Evolutionary conservation across 1,284 basidiomycete genomes (phyloP).

Genomic region (Tilletia walkeri): DNA sequence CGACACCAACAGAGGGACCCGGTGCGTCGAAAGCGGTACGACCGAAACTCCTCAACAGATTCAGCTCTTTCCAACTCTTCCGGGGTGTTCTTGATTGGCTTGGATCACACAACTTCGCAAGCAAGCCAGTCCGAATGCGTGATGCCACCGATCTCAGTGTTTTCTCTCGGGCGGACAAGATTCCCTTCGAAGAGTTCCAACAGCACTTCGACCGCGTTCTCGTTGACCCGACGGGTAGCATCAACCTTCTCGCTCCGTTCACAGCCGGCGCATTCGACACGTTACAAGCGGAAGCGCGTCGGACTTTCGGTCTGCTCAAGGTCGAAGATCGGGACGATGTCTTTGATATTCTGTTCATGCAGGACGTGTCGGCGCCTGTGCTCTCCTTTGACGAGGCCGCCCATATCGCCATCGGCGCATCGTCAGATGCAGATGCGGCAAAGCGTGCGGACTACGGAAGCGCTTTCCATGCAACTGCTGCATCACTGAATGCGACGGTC

Average conservation of each 20-base stretch:
- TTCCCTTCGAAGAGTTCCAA: slow-evolving; percentile 55
- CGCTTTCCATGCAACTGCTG: slow-evolving; percentile 32
- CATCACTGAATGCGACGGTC: slow-evolving; percentile 37
- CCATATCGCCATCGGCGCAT: slow-evolving; percentile 21
- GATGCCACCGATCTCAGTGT: slow-evolving; percentile 22
- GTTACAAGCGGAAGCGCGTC: slow-evolving; percentile 59
- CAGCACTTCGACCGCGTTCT: slow-evolving; percentile 61
- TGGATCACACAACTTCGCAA: slow-evolving; percentile 67
- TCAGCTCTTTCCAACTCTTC: slow-evolving; percentile 84
- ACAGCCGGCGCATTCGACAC: slow-evolving; percentile 65
- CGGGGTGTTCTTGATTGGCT: slow-evolving; percentile 76
- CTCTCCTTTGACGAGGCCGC: slow-evolving; percentile 56
- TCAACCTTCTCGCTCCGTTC: slow-evolving; percentile 68
- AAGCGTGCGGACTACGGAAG: slow-evolving; percentile 38
- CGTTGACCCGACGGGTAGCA: slow-evolving; percentile 74
- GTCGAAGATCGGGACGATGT: slow-evolving; percentile 61
- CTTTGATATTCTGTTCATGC: slow-evolving; percentile 74
- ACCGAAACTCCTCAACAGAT: slow-evolving; percentile 64
- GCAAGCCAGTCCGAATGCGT: slow-evolving; percentile 67
- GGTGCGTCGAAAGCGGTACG: slow-evolving; percentile 57
- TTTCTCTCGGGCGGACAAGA: slow-evolving; percentile 38
- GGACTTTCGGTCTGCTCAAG: slow-evolving; percentile 49
- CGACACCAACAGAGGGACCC: slow-evolving; percentile 58
- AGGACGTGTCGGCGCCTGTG: slow-evolving; percentile 40
- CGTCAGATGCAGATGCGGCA: slow-evolving; percentile 14